phyloP scores from a whole-genome alignment of 352 stramenopile genomes.

The Pythium biforme region DNA sequence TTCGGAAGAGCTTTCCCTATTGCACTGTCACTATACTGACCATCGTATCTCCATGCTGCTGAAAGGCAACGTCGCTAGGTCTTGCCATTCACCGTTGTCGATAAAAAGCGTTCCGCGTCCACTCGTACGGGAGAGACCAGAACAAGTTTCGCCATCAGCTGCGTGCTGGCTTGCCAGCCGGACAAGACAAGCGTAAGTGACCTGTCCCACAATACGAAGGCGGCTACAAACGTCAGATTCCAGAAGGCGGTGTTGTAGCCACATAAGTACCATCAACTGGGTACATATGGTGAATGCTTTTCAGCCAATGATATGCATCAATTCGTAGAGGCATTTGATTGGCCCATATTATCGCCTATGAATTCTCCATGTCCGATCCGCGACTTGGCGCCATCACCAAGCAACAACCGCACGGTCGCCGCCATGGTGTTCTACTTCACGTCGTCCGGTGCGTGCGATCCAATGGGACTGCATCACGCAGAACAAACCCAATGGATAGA shows the following conservation, averaged over 20 bases:
- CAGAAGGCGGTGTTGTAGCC: neutral
- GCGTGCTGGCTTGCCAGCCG: neutral
- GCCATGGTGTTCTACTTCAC: conserved; percentile 83
- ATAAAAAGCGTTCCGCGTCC: neutral
- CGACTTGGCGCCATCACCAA: neutral
- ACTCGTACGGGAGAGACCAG: conserved; percentile 1
- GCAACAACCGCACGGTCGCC: too few species aligned
- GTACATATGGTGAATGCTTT: too few species aligned
- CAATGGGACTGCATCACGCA: too few species aligned
- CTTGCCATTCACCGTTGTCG: too few species aligned
- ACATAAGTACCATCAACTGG: too few species aligned
- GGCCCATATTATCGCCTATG: neutral
- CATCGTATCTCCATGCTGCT: too few species aligned
- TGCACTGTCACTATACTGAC: too few species aligned
- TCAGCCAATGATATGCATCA: neutral
- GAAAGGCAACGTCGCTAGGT: too few species aligned
- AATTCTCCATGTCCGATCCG: neutral
- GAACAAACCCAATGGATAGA: neutral
- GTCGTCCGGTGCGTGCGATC: conserved; percentile 61
- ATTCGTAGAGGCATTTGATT: neutral
- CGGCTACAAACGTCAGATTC: neutral
- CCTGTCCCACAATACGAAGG: conserved; percentile 5
- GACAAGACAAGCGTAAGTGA: neutral
- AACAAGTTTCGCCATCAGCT: neutral
- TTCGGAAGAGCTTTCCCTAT: too few species aligned